Conservation (phyloP, 148 eudicot genomes). For the Spergularia bocconei region DNA sequence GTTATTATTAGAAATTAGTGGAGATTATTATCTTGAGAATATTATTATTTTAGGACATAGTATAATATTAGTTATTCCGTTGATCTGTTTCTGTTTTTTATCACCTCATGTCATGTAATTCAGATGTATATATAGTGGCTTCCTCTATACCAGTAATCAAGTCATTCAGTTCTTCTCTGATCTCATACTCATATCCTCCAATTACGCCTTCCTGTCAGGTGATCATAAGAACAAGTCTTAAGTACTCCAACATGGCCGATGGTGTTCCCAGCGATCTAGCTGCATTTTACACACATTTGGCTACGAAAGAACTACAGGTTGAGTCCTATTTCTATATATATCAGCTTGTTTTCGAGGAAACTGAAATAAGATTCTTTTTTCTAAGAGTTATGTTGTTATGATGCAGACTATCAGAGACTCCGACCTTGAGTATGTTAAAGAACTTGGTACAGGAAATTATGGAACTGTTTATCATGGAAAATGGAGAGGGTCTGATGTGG, state of each 20-base stretch:
- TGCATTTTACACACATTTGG: neutral
- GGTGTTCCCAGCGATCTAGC: constrained; percentile 3
- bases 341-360: neutral
- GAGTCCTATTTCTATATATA: neutral
- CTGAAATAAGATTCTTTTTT: neutral
- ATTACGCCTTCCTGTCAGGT: neutral
- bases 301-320: constrained; percentile 21
- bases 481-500: constrained; percentile 69
- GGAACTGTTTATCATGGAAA: constrained; percentile 63
- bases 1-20: too few species aligned
- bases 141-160: too few species aligned
- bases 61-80: too few species aligned
- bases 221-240: neutral
- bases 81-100: too few species aligned
- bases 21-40: too few species aligned
- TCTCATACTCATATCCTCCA: too few species aligned
- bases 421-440: constrained; percentile 55
- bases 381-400: neutral
- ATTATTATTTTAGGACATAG: too few species aligned
- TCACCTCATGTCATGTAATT: too few species aligned
- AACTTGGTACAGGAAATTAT: constrained; percentile 58
- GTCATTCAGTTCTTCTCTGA: too few species aligned
- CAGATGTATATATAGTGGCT: too few species aligned
- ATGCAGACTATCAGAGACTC: constrained; percentile 41
- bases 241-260: neutral